Percentiles rank a stretch among this genome's conserved stretches.
Evolutionary conservation across 2,329 filamentous ascomycete genomes (phyloP).

Genomic region (Trichophyton verrucosum): DNA sequence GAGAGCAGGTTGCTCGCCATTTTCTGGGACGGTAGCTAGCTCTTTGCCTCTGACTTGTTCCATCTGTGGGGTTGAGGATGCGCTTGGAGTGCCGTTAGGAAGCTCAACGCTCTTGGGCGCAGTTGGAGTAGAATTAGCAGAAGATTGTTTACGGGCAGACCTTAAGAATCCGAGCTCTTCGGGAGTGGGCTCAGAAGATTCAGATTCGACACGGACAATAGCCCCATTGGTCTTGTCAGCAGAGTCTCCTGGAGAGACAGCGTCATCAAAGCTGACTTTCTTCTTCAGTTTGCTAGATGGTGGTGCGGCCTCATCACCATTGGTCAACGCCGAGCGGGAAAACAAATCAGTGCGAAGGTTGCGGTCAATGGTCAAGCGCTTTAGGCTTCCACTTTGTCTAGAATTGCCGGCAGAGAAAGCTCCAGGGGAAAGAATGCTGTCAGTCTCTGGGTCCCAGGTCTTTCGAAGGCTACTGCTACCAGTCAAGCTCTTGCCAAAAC

Average conservation of each 20-base stretch:
- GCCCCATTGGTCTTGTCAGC: slow-evolving; percentile 34
- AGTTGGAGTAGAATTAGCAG: slow-evolving; percentile 30
- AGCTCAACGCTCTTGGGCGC: slow-evolving; percentile 24
- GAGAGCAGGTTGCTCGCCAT: slow-evolving; percentile 39
- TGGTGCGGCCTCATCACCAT: slow-evolving; percentile 31
- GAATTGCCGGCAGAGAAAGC: slow-evolving; percentile 62
- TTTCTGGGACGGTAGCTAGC: slow-evolving; percentile 64
- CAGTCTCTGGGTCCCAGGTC: slow-evolving; percentile 60
- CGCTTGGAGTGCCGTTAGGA: slow-evolving; percentile 14
- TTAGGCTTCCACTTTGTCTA: slow-evolving; percentile 58
- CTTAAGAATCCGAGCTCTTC: slow-evolving; percentile 51
- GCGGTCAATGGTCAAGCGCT: slow-evolving; percentile 86
- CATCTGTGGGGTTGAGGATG: slow-evolving; percentile 45
- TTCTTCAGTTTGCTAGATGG: slow-evolving; percentile 44
- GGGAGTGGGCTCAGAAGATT: slow-evolving; percentile 41
- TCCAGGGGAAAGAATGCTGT: slow-evolving; percentile 74
- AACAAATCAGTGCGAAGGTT: slow-evolving; percentile 60
- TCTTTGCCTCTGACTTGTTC: slow-evolving; percentile 63
- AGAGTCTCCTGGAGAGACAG: slow-evolving; percentile 36
- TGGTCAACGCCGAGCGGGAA: slow-evolving; percentile 26
- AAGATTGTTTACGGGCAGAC: slow-evolving; percentile 33
- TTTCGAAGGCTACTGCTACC: slow-evolving; percentile 66
- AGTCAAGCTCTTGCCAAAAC: slow-evolving; percentile 76
- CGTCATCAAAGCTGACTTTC: slow-evolving; percentile 81
- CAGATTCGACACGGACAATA: slow-evolving; percentile 40